phyloP scores from a whole-genome alignment of 176 grass and related monocot genomes.

The Aegilops bicornis region DNA sequence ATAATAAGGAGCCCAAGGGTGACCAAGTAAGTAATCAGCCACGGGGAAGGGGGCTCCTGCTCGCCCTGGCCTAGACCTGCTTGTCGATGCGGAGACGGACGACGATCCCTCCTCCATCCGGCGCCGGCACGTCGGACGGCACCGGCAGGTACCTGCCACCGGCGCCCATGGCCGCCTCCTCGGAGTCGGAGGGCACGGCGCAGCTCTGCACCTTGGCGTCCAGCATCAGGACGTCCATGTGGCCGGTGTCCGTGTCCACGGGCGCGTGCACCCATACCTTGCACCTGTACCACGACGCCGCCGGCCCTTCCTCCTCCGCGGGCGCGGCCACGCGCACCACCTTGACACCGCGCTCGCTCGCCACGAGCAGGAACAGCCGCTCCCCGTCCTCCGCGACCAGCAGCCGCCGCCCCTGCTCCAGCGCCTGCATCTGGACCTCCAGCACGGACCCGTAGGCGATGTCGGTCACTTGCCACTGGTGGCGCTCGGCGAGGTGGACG shows the following conservation, averaged over 20 bases:
- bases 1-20: too few relatives aligned
- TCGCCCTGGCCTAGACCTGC: background rate
- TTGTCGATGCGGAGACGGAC: background rate
- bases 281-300: background rate
- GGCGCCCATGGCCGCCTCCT: background rate
- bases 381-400: background rate
- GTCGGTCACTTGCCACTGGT: too few relatives aligned
- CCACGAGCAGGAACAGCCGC: background rate
- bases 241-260: background rate
- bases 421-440: background rate
- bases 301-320: background rate
- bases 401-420: background rate
- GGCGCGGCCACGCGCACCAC: background rate
- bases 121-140: background rate
- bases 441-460: background rate
- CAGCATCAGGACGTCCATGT: background rate
- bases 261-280: slow-evolving; percentile 15
- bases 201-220: slow-evolving; percentile 10
- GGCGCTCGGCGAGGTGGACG: too few relatives aligned
- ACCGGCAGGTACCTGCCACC: background rate
- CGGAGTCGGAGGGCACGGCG: background rate
- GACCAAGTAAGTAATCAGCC: too few relatives aligned
- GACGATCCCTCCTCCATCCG: background rate
- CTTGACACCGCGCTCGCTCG: background rate
- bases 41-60: too few relatives aligned